phyloP scores from a whole-genome alignment of 129 eudicot genomes.

The Chrysanthemum lavandulifolium region DNA sequence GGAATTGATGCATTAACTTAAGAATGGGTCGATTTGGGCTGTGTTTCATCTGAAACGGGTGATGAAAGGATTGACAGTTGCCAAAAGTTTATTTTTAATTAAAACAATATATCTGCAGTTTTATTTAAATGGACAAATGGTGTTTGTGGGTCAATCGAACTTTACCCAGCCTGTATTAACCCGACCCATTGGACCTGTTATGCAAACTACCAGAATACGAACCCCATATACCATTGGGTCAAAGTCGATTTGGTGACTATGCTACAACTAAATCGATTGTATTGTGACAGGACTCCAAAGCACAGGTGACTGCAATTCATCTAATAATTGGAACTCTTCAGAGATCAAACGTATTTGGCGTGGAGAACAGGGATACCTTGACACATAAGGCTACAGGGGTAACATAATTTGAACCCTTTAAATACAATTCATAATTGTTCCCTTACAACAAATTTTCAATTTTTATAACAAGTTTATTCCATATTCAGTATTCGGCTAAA shows the following conservation, averaged over 20 bases:
- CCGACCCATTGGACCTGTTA: neutral
- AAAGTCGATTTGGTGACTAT: conserved; percentile 2
- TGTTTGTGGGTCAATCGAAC: conserved; percentile 7
- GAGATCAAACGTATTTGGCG: conserved; percentile 87
- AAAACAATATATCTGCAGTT: no score
- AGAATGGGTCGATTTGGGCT: neutral
- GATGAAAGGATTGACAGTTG: neutral
- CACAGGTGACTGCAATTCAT: conserved; percentile 97
- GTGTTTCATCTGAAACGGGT: neutral
- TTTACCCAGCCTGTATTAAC: neutral
- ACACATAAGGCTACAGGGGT: conserved; percentile 99
- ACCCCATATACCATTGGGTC: neutral
- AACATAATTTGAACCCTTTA: conserved; percentile 24
- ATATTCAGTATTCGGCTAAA: conserved; percentile 89
- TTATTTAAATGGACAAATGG: neutral
- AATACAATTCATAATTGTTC: neutral
- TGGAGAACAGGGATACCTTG: conserved; percentile 91
- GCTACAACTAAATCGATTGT: neutral
- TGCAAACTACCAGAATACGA: neutral
- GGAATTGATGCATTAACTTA: neutral
- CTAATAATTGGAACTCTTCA: conserved; percentile 94
- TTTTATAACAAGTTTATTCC: conserved; percentile 5
- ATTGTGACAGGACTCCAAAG: conserved; percentile 81
- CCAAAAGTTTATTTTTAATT: conserved; percentile 5
- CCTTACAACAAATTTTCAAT: neutral